Conservation (phyloP, 169 alveolate species). For the Eimeria necatrix region DNA sequence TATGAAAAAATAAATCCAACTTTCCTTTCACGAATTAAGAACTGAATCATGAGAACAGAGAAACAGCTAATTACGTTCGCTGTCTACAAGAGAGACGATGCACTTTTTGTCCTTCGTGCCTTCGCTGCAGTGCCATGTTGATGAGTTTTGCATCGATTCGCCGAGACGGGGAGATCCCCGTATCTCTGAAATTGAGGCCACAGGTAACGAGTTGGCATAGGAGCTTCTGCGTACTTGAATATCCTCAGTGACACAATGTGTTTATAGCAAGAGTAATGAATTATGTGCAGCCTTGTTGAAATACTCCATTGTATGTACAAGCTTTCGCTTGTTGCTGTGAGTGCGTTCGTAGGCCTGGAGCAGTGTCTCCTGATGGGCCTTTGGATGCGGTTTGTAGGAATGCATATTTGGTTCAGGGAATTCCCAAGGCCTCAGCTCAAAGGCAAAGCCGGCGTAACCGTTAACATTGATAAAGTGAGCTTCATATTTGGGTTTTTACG, state of each 20-base stretch:
- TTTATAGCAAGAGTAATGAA: not conserved
- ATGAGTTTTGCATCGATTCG: constrained; percentile 81
- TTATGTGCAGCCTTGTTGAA: not conserved
- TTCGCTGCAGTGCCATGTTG: constrained; percentile 73
- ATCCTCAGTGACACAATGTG: not conserved
- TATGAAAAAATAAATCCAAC: no score
- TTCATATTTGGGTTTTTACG: not conserved
- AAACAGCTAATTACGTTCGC: no score
- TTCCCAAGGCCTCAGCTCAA: constrained; percentile 74
- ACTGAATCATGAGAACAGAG: no score
- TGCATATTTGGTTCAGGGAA: constrained; percentile 82
- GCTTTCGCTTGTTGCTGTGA: not conserved
- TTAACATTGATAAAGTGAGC: constrained; percentile 57
- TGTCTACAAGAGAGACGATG: not conserved
- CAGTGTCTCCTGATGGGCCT: constrained; percentile 80
- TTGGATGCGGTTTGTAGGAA: constrained; percentile 83
- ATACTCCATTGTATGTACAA: not conserved
- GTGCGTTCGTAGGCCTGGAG: constrained; percentile 71
- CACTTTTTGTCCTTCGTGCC: not conserved
- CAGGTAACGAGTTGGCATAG: constrained; percentile 33
- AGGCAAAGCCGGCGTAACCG: constrained; percentile 75
- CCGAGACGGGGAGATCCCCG: constrained; percentile 82
- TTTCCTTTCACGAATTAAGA: no score
- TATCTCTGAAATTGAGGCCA: constrained; percentile 75
- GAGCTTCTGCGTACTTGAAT: not conserved